phyloP scores from a whole-genome alignment of 192 early-diverging fungal genomes.

The Spinellus fusiger region DNA sequence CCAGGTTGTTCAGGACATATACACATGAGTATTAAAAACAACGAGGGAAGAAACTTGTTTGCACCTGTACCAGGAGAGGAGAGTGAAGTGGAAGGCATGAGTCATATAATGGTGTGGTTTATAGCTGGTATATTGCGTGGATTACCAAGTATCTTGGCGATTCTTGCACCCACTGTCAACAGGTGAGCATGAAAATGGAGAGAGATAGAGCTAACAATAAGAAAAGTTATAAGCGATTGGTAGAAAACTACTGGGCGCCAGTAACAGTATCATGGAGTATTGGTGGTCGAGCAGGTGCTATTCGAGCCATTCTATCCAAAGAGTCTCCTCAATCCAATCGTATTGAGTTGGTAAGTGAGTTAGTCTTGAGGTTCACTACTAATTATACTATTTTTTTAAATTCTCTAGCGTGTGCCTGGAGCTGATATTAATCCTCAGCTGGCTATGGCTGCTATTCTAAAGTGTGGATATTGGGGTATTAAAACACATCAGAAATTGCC shows the following conservation, averaged over 20 bases:
- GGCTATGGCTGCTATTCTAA: conserved; percentile 63
- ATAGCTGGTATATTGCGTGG: conserved; percentile 50
- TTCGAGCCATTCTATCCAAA: conserved; percentile 70
- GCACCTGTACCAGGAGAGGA: conserved; percentile 22
- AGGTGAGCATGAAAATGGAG: conserved; percentile 25
- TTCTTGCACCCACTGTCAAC: conserved; percentile 77
- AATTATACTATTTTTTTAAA: neutral
- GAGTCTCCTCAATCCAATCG: conserved; percentile 58
- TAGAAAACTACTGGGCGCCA: conserved; percentile 82
- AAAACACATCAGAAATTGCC: conserved; percentile 46
- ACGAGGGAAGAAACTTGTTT: conserved; percentile 48
- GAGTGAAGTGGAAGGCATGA: conserved; percentile 34
- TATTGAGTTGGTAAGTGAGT: conserved; percentile 55
- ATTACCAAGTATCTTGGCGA: conserved; percentile 63
- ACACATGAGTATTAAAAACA: conserved; percentile 62
- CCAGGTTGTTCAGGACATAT: conserved; percentile 81
- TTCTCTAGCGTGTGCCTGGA: conserved; percentile 59
- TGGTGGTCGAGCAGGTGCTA: conserved; percentile 62
- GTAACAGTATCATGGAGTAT: conserved; percentile 76
- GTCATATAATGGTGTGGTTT: conserved; percentile 47
- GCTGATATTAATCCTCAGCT: conserved; percentile 80
- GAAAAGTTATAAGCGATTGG: conserved; percentile 68
- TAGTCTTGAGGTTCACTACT: neutral
- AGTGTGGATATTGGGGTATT: conserved; percentile 69
- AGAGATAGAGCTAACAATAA: neutral